Percentiles rank a stretch among this genome's conserved stretches.
These are phyloP conservation scores for Arabis hirsuta DNA, from an alignment of 345 rosid genomes.

Conservation along the genomic window DNA sequence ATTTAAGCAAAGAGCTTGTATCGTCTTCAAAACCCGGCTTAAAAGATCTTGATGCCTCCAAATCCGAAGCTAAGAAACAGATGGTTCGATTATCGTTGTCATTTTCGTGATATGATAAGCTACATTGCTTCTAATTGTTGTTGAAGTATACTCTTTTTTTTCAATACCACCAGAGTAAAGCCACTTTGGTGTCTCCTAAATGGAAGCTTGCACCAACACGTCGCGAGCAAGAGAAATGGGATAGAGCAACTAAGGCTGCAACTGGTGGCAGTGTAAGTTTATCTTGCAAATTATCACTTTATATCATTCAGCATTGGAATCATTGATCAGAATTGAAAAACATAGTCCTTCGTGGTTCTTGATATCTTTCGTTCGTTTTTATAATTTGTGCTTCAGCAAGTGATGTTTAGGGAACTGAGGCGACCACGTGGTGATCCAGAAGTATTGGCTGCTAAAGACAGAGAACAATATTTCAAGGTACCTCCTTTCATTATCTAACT, in stretches of 20 bases:
- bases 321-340: background rate
- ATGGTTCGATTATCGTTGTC: conserved; percentile 16
- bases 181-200: conserved; percentile 39
- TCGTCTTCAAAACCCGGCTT: conserved; percentile 50
- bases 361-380: conserved; percentile 1
- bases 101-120: background rate
- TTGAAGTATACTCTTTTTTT: background rate
- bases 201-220: conserved; percentile 83
- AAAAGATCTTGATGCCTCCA: conserved; percentile 29
- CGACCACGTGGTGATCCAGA: conserved; percentile 74
- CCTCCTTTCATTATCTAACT: background rate
- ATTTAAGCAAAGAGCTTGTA: conserved; percentile 78
- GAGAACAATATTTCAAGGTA: conserved; percentile 83
- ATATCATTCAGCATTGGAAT: background rate
- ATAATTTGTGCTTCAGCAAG: conserved; percentile 52
- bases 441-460: conserved; percentile 75
- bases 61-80: conserved; percentile 50
- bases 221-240: conserved; percentile 95
- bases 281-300: conserved; percentile 15
- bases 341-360: conserved; percentile 30
- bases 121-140: conserved; percentile 11
- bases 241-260: conserved; percentile 84
- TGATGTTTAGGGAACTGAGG: conserved; percentile 67
- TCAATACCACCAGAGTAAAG: conserved; percentile 44
- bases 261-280: conserved; percentile 82